These are phyloP conservation scores for Spizellomyces punctatus DNA, from an alignment of 192 early-diverging fungal genomes.

Conservation along the genomic window DNA sequence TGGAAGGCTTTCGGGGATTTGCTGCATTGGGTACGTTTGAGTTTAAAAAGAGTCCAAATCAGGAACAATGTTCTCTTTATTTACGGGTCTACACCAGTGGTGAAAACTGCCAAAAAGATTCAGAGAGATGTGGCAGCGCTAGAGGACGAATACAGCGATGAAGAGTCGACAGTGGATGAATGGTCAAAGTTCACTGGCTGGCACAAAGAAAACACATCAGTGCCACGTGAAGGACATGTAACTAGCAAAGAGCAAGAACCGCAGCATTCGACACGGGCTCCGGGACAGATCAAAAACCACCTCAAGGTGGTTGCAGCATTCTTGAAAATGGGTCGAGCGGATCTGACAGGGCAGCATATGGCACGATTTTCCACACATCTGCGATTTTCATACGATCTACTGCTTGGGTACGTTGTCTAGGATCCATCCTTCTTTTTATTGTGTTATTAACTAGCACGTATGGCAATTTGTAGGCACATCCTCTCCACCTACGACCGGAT, in stretches of 20 bases:
- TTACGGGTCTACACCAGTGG: not conserved
- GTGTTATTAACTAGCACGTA: no score
- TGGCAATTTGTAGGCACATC: not conserved
- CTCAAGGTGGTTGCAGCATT: not conserved
- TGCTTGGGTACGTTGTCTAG: not conserved
- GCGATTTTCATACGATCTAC: not conserved
- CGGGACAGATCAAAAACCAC: not conserved
- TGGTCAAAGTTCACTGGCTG: not conserved
- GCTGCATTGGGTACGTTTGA: not conserved
- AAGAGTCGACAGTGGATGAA: not conserved
- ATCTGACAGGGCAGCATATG: not conserved
- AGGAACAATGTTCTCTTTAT: not conserved
- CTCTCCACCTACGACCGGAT: constrained; percentile 1
- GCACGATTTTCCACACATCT: not conserved
- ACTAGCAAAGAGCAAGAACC: no score
- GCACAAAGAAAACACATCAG: no score
- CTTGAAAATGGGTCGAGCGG: not conserved
- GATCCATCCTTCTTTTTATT: not conserved
- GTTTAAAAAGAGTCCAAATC: not conserved
- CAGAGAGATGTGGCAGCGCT: not conserved
- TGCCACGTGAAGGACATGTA: no score
- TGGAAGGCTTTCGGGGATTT: not conserved
- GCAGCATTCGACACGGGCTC: not conserved
- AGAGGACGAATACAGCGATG: not conserved
- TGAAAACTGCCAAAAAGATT: not conserved